phyloP scores from a whole-genome alignment of 2,329 filamentous ascomycete genomes.

The Colletotrichum plurivorum region DNA sequence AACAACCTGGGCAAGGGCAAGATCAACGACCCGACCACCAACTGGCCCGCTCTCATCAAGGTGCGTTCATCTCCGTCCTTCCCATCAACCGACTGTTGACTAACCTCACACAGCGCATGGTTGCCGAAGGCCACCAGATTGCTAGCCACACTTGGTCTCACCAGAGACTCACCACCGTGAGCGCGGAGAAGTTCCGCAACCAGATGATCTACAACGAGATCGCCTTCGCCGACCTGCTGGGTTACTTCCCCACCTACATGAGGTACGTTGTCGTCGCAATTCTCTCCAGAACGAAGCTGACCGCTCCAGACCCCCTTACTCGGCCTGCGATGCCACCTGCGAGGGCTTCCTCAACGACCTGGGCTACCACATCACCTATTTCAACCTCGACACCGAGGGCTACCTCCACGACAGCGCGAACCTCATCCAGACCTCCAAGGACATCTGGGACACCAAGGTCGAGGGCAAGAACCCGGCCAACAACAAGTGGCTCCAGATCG shows the following conservation, averaged over 20 bases:
- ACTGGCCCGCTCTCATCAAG: constrained; percentile 54
- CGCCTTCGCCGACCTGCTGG: constrained; percentile 68
- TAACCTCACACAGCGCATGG: constrained; percentile 56
- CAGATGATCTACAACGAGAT: constrained; percentile 69
- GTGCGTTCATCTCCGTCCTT: constrained; percentile 45
- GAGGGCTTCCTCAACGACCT: constrained; percentile 43
- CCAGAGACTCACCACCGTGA: constrained; percentile 39
- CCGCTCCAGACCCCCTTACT: constrained; percentile 54
- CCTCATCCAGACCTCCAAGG: constrained; percentile 52
- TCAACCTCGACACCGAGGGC: constrained; percentile 53
- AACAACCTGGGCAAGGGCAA: constrained; percentile 57
- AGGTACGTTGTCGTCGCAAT: constrained; percentile 34
- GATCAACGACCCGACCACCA: constrained; percentile 63
- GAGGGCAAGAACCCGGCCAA: constrained; percentile 47
- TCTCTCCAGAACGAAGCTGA: not conserved
- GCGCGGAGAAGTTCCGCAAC: constrained; percentile 51
- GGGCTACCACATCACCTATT: constrained; percentile 55
- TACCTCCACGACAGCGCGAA: constrained; percentile 49
- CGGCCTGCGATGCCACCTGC: constrained; percentile 54
- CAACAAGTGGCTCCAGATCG: constrained; percentile 44
- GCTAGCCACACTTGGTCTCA: constrained; percentile 72
- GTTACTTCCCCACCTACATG: constrained; percentile 69
- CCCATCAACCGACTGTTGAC: not conserved
- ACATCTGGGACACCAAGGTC: constrained; percentile 54
- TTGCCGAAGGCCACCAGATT: constrained; percentile 70